Evolutionary conservation across 164 flowering plant genomes (phyloP).

Genomic region (Saururus chinensis): DNA sequence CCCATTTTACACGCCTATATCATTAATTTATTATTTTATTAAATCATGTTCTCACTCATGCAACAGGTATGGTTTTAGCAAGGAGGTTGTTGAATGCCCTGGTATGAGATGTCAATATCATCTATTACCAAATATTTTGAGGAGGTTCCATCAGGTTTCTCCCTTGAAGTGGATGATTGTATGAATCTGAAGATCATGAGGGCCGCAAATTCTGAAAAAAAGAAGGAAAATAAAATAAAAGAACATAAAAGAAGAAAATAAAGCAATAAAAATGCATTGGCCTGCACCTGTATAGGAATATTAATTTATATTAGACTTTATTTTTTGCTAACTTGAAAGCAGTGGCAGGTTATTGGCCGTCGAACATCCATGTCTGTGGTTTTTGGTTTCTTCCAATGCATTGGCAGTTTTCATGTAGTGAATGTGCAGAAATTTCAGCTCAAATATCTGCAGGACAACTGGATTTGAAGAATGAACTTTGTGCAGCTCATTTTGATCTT

Average conservation of each 20-base stretch:
- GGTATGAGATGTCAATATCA: conserved; percentile 32
- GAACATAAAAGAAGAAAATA: too few species aligned
- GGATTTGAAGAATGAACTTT: conserved; percentile 19
- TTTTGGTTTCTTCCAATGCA: conserved; percentile 77
- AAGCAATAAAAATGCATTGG: too few species aligned
- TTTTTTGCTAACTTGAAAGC: conserved; percentile 2
- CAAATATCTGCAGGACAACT: conserved; percentile 13
- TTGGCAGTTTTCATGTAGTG: conserved; percentile 79
- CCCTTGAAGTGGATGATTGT: not conserved
- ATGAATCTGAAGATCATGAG: not conserved
- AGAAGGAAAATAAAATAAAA: too few species aligned
- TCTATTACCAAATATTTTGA: not conserved
- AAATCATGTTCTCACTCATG: not conserved
- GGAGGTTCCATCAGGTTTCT: not conserved
- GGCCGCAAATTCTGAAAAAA: not conserved
- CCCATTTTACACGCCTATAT: not conserved
- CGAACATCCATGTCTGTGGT: conserved; percentile 65
- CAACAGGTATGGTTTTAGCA: conserved; percentile 85
- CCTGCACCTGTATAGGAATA: too few species aligned
- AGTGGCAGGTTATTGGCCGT: conserved; percentile 87
- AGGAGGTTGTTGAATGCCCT: conserved; percentile 88
- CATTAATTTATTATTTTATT: not conserved
- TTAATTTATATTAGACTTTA: too few species aligned
- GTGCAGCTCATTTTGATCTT: conserved; percentile 43
- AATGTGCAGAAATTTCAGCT: conserved; percentile 39